phyloP scores from a whole-genome alignment of 306 rosid species.

The Acacia acuminata region DNA sequence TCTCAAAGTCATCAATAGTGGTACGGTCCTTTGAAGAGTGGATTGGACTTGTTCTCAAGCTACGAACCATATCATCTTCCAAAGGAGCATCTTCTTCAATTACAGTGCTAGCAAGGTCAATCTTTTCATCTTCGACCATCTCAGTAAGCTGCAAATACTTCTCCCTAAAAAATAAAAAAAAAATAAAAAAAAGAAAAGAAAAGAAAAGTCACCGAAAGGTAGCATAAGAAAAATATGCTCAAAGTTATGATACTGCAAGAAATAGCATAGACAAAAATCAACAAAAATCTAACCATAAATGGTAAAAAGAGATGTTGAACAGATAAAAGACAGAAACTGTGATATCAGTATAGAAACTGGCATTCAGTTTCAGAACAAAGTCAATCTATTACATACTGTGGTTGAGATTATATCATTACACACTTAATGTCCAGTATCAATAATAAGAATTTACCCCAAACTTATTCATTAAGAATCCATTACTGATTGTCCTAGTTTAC shows the following conservation, averaged over 20 bases:
- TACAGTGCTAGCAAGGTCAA: constrained; percentile 68
- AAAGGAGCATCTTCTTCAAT: constrained; percentile 88
- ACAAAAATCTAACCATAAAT: neutral
- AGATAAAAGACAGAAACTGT: constrained; percentile 5
- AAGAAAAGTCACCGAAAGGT: constrained; percentile 13
- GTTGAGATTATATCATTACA: neutral
- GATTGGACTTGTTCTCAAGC: constrained; percentile 93
- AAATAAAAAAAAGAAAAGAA: constrained; percentile 4
- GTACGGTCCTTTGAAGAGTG: constrained; percentile 93
- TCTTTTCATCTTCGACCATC: constrained; percentile 89
- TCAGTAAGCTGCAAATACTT: constrained; percentile 97
- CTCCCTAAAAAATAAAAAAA: constrained; percentile 60
- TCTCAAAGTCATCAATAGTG: constrained; percentile 94
- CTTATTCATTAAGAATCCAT: constrained; percentile 21
- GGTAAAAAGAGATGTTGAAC: constrained; percentile 5
- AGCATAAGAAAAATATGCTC: constrained; percentile 27
- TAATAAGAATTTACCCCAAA: constrained; percentile 19
- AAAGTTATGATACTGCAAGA: constrained; percentile 10
- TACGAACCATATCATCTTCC: constrained; percentile 91
- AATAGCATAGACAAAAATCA: neutral
- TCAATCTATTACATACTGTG: neutral
- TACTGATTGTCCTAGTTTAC: constrained; percentile 1
- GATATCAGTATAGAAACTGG: constrained; percentile 17
- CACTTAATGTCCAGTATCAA: neutral
- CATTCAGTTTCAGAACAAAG: constrained; percentile 6